Percentiles rank a stretch among this genome's conserved stretches.
Evolutionary conservation across 768 basidiomycete species (phyloP).

Genomic region (Lactarius vividus): DNA sequence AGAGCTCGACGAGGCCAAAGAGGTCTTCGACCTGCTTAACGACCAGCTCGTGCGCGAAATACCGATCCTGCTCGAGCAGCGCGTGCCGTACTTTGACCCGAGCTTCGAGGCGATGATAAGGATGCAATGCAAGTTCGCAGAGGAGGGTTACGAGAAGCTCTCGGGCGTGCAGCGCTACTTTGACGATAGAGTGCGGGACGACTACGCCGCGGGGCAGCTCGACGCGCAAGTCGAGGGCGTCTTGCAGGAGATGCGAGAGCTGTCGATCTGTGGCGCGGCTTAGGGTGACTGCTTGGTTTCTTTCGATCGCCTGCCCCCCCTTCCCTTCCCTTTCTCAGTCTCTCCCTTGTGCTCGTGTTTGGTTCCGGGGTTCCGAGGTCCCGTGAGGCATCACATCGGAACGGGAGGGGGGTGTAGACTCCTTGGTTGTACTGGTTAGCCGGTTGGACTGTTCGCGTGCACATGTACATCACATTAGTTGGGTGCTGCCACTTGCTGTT

Average conservation of each 20-base stretch:
- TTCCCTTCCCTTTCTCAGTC: background rate
- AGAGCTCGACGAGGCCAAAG: constrained; percentile 92
- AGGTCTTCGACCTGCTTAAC: constrained; percentile 91
- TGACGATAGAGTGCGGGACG: constrained; percentile 84
- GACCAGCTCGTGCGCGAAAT: constrained; percentile 88
- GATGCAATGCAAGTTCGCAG: constrained; percentile 96
- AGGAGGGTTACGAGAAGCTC: constrained; percentile 97
- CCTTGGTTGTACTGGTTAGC: constrained; percentile 3
- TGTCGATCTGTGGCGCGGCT: constrained; percentile 83
- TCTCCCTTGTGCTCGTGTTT: background rate
- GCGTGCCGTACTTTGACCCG: constrained; percentile 97
- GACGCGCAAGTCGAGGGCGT: constrained; percentile 98
- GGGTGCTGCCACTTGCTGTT: background rate
- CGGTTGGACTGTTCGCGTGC: constrained; percentile 8
- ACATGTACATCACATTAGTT: constrained; percentile 13
- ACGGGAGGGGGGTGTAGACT: background rate
- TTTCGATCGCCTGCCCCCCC: background rate
- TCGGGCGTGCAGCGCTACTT: constrained; percentile 95
- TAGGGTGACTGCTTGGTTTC: constrained; percentile 9
- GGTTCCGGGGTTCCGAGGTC: constrained; percentile 7
- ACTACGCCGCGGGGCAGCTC: constrained; percentile 94
- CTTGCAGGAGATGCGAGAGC: constrained; percentile 94
- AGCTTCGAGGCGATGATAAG: constrained; percentile 99
- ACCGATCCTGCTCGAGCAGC: constrained; percentile 89
- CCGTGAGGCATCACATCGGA: constrained; percentile 5